phyloP scores from a whole-genome alignment of 2,329 filamentous ascomycete species.

The Penicillium brasilianum region DNA sequence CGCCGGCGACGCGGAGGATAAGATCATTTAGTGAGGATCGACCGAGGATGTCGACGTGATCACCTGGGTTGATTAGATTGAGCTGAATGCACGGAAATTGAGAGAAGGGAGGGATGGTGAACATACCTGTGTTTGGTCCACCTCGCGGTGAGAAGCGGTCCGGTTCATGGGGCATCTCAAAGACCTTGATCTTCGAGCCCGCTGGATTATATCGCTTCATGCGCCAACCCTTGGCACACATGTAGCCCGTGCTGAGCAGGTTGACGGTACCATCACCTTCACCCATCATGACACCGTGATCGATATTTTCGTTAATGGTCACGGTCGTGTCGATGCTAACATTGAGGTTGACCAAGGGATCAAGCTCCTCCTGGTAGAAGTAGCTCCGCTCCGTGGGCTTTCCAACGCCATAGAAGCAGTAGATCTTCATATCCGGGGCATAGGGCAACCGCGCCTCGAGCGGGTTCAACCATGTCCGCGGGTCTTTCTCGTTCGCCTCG shows the following conservation, averaged over 20 bases:
- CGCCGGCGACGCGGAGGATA: constrained; percentile 83
- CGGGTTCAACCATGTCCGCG: constrained; percentile 90
- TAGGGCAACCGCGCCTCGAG: constrained; percentile 87
- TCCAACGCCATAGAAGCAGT: constrained; percentile 94
- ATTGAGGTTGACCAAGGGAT: constrained; percentile 62
- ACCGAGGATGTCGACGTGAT: constrained; percentile 96
- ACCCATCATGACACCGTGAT: constrained; percentile 92
- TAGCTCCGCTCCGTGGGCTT: constrained; percentile 93
- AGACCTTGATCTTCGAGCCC: constrained; percentile 77
- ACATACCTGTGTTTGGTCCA: constrained; percentile 65
- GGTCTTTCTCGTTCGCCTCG: constrained; percentile 77
- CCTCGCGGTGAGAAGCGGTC: constrained; percentile 85
- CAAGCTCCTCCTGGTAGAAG: constrained; percentile 78
- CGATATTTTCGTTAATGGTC: constrained; percentile 55
- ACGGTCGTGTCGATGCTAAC: constrained; percentile 60
- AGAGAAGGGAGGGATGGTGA: no score
- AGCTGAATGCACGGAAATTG: background rate
- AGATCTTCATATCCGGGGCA: constrained; percentile 89
- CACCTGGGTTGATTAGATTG: constrained; percentile 56
- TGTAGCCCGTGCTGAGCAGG: constrained; percentile 88
- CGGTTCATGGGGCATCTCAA: constrained; percentile 96
- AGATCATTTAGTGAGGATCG: constrained; percentile 88
- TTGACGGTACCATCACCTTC: constrained; percentile 97
- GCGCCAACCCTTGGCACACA: constrained; percentile 95
- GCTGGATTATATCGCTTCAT: constrained; percentile 94